A percentile compares a stretch with the other conserved stretches of the same genome.
Conservation (phyloP, 192 early-diverging fungal genomes). For the Obelidium mucronatum region DNA sequence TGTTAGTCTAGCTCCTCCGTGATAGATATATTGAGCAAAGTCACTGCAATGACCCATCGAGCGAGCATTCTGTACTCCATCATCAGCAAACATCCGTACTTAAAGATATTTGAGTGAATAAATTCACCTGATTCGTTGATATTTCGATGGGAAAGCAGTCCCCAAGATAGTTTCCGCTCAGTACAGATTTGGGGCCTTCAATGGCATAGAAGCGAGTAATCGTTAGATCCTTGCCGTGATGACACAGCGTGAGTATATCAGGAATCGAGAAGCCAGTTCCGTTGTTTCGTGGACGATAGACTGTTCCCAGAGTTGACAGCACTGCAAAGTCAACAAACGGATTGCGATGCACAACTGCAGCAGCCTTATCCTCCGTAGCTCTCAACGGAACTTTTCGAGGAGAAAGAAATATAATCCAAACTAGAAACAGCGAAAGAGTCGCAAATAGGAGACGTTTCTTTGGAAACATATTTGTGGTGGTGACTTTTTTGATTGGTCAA, state of each 20-base stretch:
- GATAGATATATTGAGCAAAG: background rate
- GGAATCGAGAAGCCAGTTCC: background rate
- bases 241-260: background rate
- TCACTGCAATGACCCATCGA: background rate
- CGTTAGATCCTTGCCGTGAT: background rate
- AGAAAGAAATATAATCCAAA: too few relatives aligned
- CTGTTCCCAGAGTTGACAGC: background rate
- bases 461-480: too few relatives aligned
- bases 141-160: conserved; percentile 12
- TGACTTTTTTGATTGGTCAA: too few relatives aligned
- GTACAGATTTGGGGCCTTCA: background rate
- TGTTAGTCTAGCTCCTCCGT: background rate
- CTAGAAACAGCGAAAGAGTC: too few relatives aligned
- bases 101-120: background rate
- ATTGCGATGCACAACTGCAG: too few relatives aligned
- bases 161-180: background rate
- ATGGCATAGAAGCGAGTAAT: background rate
- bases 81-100: too few relatives aligned
- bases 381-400: too few relatives aligned
- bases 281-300: background rate
- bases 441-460: too few relatives aligned
- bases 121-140: background rate
- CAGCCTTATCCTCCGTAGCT: too few relatives aligned
- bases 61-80: background rate
- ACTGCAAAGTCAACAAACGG: too few relatives aligned